Base-by-base conservation (phyloP, 2,329 filamentous ascomycete genomes). In the Biscogniauxia sp. region DNA sequence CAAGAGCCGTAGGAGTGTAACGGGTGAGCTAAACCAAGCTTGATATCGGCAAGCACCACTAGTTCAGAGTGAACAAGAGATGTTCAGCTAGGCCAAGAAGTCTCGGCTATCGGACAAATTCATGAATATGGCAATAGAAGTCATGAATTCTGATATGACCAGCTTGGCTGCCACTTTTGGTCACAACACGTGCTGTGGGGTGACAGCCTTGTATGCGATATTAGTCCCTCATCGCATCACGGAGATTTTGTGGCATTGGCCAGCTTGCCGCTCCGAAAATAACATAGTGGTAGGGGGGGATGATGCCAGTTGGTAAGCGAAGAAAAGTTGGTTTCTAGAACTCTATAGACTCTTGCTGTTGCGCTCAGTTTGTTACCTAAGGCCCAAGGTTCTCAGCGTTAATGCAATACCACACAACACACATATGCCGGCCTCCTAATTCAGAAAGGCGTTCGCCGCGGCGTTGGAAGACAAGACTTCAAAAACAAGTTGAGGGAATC, bases 1-100 rank as follows among this genome's bases (percentile, higher is more conserved):
- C 41, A 53, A 41, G 52, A 53, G 55, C 52, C 60, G 58, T 41
- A 55, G 61, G 60, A 61, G 56, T 54, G 59, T 50, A 53, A 57
- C 23, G 23, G 50, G 52, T 41, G 41, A 53, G 59, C 61, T 58
- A 51, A 51, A 56, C 2, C 37, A 45, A 45, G 37, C 17, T 45
- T 45, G 37, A n/a, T 45, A 45, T 45, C 37, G 17, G 37, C 37
- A 45, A 45, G 15, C 37, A 45, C n/a, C n/a, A n/a, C 17, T 45
- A 45, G 17, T 9, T 11, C 3, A 52, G 19, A 20, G 6, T 26
- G 9, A 53, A 4, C 28, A 28, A 23, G 23, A 52, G 50, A 20
- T 52, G 20, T 53, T 25, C 23, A 26, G 6, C 17, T 11, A 23
- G 28, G 20, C 51, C 8, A 23, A 26, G 15, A 26, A 11, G 51